Evolutionary conservation across 805 yeast species (phyloP), one percentile per base, ranked within the genome.

Genomic region (Candida morakotiae): DNA sequence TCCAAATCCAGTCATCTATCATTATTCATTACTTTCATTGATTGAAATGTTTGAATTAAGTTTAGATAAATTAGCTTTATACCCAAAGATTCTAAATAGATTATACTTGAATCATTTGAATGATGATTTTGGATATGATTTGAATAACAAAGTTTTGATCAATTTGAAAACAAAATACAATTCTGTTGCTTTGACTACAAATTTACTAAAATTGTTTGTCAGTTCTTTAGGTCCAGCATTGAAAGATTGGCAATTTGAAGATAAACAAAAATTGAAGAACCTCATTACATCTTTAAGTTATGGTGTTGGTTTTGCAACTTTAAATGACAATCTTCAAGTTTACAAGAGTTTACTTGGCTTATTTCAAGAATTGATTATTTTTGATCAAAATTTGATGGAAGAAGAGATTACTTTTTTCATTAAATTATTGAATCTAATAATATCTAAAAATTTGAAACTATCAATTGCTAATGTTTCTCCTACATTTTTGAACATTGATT

Each of bases 1-100:
- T 56, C 89, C 96, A 0, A 91, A 89, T 53, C 96, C 96, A 0
- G 63, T 77, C 1, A 88, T 93, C 13, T 89, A 86, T 53, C 71
- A 76, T 38, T 82, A 88, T 71, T 70, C 91, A 1, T 55, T 88
- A 47, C 73, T 73, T 32, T 74, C 93, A 0, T 53, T 83, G 29
- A 58, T 74, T 2, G 60, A 73, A 1, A 55, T 84, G 9, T 63
- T 88, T 21, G 78, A 76, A 26, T 75, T 73, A 23, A 79, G 81
- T 34, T 43, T 75, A 8, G 69, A 75, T 17, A 75, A 71, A 38
- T 60, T 70, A 10, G 18, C 39, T 1, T 44, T 43, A 32, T 67
- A 81, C 1, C 55, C 73, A 2, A 64, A 64, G 13, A 49, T 81
- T 0, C 38, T 67, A 31, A 46, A 42, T 8, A 46, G 45, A 9